Evolutionary conservation across 2,329 filamentous ascomycete species (phyloP), one percentile per base, ranked within the genome.

Genomic region (Ceratocystis destructans): DNA sequence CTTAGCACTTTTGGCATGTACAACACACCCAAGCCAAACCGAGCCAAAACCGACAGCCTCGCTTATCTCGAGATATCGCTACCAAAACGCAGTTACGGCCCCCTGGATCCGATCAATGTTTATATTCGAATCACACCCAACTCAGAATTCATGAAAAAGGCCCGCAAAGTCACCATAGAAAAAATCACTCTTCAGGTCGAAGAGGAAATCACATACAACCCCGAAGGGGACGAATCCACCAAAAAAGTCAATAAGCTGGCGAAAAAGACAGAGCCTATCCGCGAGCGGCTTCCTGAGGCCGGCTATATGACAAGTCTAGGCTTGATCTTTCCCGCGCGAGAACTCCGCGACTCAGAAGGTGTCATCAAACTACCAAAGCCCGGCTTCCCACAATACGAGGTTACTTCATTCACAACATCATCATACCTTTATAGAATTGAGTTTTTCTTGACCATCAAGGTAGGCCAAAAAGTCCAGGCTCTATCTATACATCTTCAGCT

Each of bases 1-100:
- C 80, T 99, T 62, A 96, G 92, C 53, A 97, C 94, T 1, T 99
- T 99, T 77, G 94, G 94, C 76, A 97, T 97, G 94, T 99, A 97
- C 79, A 97, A 97, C 77, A 87, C 91, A 65, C 93, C 92, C 17
- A 93, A 96, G 75, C 88, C 88, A 68, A 90, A 90, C 66, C 88
- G 95, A 72, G 84, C 87, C 68, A 89, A 91, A 41, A 85, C 88
- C 64, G 94, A 97, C 77, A 94, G 96, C 75, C 79, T 97, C 65
- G 90, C 97, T 68, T 95, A 90, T 7, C 79, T 97, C 65, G 90
- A 89, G 59, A 96, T 96, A 71, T 96, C 91, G 69, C 80, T 99
- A 70, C 93, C 94, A 28, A 85, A 91, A 69, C 96, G 93, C 91
- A 96, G 92, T 69, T 99, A 97, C 74, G 94, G 94, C 0, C 94